Percentiles rank a stretch among this genome's conserved stretches.
Conservation (phyloP, 805 yeast genomes). For the Metschnikowia lachancei region DNA sequence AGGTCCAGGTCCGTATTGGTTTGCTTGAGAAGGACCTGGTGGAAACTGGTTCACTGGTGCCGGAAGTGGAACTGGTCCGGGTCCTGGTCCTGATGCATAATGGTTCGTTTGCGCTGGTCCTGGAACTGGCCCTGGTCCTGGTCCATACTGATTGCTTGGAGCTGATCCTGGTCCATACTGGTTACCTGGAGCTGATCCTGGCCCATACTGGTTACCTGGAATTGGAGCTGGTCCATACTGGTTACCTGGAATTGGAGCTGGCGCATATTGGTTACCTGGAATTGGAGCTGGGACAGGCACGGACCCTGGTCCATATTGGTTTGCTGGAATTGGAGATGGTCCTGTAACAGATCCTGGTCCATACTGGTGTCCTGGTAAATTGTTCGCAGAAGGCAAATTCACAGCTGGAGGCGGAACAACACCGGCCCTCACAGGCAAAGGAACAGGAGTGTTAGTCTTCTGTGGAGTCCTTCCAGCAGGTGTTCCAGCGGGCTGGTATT, state of each 20-base stretch:
- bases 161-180: too few relatives aligned
- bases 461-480: slow-evolving; percentile 4
- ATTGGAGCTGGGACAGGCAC: too few relatives aligned
- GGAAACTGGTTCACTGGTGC: slow-evolving; percentile 4
- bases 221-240: neutral
- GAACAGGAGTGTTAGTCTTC: slow-evolving; percentile 2
- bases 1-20: neutral
- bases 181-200: too few relatives aligned
- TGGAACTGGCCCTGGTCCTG: too few relatives aligned
- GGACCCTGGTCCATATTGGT: neutral
- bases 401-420: slow-evolving; percentile 15
- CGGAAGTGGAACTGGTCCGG: too few relatives aligned
- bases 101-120: too few relatives aligned
- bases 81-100: neutral
- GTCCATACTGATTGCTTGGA: too few relatives aligned
- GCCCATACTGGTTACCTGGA: too few relatives aligned
- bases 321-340: neutral
- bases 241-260: neutral
- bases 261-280: neutral
- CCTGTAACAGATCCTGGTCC: too few relatives aligned
- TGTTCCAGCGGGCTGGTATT: slow-evolving; percentile 13
- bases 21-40: neutral
- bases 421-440: slow-evolving; percentile 3
- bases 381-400: neutral
- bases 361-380: neutral